phyloP scores from a whole-genome alignment of 805 yeast species.

The Cyberlindnera suaveolens region DNA sequence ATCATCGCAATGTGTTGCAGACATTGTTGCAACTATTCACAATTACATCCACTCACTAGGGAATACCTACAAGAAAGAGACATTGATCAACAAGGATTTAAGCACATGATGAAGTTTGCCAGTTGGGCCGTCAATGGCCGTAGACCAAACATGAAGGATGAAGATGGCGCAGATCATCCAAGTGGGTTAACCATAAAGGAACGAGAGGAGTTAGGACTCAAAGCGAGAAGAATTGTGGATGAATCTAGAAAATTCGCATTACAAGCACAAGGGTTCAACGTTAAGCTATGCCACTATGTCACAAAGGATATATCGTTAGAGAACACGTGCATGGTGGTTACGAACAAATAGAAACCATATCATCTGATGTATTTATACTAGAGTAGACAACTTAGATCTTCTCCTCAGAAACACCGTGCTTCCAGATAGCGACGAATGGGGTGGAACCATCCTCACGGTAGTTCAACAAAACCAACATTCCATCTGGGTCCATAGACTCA shows the following conservation, averaged over 20 bases:
- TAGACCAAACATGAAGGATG: constrained; percentile 32
- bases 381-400: constrained; percentile 60
- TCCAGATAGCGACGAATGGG: constrained; percentile 97
- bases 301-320: constrained; percentile 56
- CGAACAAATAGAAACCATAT: constrained; percentile 1
- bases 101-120: constrained; percentile 52
- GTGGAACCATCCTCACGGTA: constrained; percentile 99
- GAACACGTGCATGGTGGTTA: constrained; percentile 49
- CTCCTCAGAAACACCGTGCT: constrained; percentile 88
- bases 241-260: constrained; percentile 58
- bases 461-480: constrained; percentile 95
- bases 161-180: constrained; percentile 37
- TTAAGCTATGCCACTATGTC: constrained; percentile 54
- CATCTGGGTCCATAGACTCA: constrained; percentile 99
- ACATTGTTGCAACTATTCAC: constrained; percentile 67
- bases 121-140: constrained; percentile 89
- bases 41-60: constrained; percentile 33
- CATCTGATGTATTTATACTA: neutral
- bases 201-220: constrained; percentile 55
- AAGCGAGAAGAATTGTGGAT: constrained; percentile 70
- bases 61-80: constrained; percentile 16
- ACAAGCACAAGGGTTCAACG: constrained; percentile 31
- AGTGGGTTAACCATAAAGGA: constrained; percentile 40
- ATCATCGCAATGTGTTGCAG: constrained; percentile 92
- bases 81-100: constrained; percentile 34